Evolutionary conservation across 2,329 filamentous ascomycete genomes (phyloP), one percentile per base, ranked within the genome.

Genomic region (Lachnellula cervina): DNA sequence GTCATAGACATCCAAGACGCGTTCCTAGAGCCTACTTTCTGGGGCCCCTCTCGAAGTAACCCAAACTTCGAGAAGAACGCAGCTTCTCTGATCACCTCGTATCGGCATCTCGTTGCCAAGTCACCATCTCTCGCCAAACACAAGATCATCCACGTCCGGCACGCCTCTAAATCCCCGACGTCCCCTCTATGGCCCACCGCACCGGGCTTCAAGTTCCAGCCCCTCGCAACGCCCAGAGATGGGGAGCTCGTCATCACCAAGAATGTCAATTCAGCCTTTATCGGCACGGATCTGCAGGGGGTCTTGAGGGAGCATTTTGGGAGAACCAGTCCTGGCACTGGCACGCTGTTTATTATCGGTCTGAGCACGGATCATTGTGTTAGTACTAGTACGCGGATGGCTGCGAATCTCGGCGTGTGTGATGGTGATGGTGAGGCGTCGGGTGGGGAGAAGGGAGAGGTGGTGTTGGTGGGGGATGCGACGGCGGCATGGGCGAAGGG

Each of bases 331-430:
- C 28, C 44, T 13, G 55, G 58, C 3, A 58, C 40, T 13, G 55
- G 58, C 3, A 59, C 37, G 5, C 21, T 66, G 38, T 64, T 54
- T 47, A 62, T 78, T 28, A 67, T 66, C 2, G 77, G 76, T 0
- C 56, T 79, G 54, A 76, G 73, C 3, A 77, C 76, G 37, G 77
- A 78, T 63, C 76, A 79, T 58, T 79, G 76, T 52, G 75, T 79
- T 14, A 76, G 72, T 55, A 79, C 76, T 4, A 74, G 73, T 2
- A 70, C 72, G 23, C 71, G 77, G 7, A 77, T 78, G 74, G 76
- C 76, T 1, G 72, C 67, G 17, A 78, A 79, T 57, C 52, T 79
- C 43, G 69, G 71, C 5, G 72, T 79, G 16, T 71, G 74, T 57
- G 62, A 66, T 23, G 21, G 21, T 23, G 21, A 21, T 21, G 21